Evolutionary conservation across 352 stramenopile species (phyloP).

Genomic region (Globisporangium radiosum): DNA sequence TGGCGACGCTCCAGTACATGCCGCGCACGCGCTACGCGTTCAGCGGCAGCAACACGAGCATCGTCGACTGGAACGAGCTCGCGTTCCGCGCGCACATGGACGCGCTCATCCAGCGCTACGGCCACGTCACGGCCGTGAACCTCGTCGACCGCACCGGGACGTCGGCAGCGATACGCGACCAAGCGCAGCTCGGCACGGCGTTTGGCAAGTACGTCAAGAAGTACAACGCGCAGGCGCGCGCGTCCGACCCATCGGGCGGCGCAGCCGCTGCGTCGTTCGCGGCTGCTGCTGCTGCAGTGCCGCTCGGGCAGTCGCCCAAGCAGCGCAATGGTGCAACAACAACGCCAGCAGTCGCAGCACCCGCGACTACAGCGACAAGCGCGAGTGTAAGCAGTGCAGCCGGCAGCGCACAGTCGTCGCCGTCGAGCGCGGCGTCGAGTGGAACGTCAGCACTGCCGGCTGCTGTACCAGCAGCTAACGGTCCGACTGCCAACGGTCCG

Average conservation of each 20-base stretch:
- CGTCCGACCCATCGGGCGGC: conserved; percentile 26
- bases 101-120: conserved; percentile 63
- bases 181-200: conserved; percentile 85
- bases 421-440: background rate
- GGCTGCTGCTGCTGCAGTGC: background rate
- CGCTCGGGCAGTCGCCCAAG: conserved; percentile 32
- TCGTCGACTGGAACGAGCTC: conserved; percentile 71
- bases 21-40: conserved; percentile 74
- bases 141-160: conserved; percentile 88
- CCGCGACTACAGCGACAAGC: too few relatives aligned
- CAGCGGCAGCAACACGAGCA: conserved; percentile 42
- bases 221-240: conserved; percentile 70
- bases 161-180: conserved; percentile 65
- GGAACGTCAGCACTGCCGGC: too few relatives aligned
- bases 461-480: too few relatives aligned
- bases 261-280: conserved; percentile 4
- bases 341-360: too few relatives aligned
- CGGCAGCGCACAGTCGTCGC: background rate
- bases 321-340: conserved; percentile 2
- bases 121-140: conserved; percentile 86
- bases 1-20: conserved; percentile 90
- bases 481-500: conserved; percentile 6
- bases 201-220: conserved; percentile 85
- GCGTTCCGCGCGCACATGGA: conserved; percentile 66
- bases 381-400: background rate